Evolutionary conservation across 78 protist species (phyloP).

Genomic region (Dictyostelium purpureum): DNA sequence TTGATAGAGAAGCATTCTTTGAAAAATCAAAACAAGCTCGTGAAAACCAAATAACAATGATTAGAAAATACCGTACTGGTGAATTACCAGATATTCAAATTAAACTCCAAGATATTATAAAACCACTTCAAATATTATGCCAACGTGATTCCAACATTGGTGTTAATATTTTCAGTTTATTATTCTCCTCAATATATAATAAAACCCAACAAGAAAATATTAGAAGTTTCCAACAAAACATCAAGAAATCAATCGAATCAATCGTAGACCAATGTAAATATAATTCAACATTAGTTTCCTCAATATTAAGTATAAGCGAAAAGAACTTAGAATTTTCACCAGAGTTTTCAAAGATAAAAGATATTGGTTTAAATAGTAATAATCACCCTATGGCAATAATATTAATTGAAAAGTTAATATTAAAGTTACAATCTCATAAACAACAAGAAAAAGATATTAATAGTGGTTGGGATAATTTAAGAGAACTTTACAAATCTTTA

Average conservation of each 20-base stretch:
- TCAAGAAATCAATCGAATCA: constrained; percentile 6
- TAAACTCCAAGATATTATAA: constrained; percentile 45
- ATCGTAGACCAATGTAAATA: not conserved
- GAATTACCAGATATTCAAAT: constrained; percentile 89
- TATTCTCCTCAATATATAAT: constrained; percentile 50
- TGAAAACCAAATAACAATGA: constrained; percentile 71
- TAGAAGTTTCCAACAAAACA: not conserved
- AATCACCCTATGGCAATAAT: constrained; percentile 76
- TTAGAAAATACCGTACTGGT: constrained; percentile 83
- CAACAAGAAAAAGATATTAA: not conserved
- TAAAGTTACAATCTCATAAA: not conserved
- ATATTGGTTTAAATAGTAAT: not conserved
- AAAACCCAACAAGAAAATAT: not conserved
- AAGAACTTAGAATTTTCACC: constrained; percentile 69
- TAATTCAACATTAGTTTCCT: constrained; percentile 2
- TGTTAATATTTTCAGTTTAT: constrained; percentile 15
- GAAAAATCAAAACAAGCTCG: constrained; percentile 51
- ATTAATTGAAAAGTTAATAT: constrained; percentile 17
- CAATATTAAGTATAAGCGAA: constrained; percentile 33
- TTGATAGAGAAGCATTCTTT: constrained; percentile 17
- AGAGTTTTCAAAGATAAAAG: not conserved
- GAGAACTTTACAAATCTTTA: constrained; percentile 57
- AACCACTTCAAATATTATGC: constrained; percentile 60
- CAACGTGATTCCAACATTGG: constrained; percentile 71
- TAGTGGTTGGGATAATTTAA: constrained; percentile 71